phyloP scores from a whole-genome alignment of 768 basidiomycete genomes.

The Mycena rosella region DNA sequence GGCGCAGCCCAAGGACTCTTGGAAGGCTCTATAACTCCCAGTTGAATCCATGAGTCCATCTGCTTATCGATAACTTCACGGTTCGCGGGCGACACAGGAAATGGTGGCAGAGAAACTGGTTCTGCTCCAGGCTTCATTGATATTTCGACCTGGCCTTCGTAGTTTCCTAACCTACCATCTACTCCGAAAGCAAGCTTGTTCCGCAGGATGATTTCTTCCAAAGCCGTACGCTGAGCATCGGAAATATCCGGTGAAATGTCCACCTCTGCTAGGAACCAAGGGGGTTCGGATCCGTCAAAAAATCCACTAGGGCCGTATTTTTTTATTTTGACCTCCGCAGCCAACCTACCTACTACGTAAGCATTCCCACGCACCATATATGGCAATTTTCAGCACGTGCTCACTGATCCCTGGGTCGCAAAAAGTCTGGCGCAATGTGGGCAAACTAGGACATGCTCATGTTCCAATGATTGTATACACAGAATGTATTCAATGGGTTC shows the following conservation, averaged over 20 bases:
- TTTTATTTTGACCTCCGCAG: too few species aligned
- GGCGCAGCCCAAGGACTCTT: slow-evolving; percentile 52
- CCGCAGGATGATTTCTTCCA: slow-evolving; percentile 34
- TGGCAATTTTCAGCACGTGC: too few species aligned
- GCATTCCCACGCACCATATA: too few species aligned
- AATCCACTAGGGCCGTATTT: too few species aligned
- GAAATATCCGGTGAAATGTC: background rate
- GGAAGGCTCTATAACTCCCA: slow-evolving; percentile 54
- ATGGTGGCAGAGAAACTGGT: slow-evolving; percentile 45
- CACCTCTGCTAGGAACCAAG: background rate
- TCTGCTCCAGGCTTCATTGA: slow-evolving; percentile 38
- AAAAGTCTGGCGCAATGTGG: too few species aligned
- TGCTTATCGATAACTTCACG: slow-evolving; percentile 45
- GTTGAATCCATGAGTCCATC: slow-evolving; percentile 46
- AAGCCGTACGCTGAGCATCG: background rate
- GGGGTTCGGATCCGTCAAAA: too few species aligned
- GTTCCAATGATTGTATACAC: too few species aligned
- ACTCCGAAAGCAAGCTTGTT: slow-evolving; percentile 45
- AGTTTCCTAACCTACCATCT: slow-evolving; percentile 46
- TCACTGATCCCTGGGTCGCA: too few species aligned
- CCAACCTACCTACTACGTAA: too few species aligned
- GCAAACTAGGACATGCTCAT: too few species aligned
- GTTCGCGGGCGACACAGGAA: slow-evolving; percentile 42
- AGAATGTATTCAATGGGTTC: too few species aligned
- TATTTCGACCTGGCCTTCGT: slow-evolving; percentile 42